Percentiles rank a stretch among this genome's conserved stretches.
phyloP scores from a whole-genome alignment of 352 stramenopile species.

The Globisporangium cystogenes region DNA sequence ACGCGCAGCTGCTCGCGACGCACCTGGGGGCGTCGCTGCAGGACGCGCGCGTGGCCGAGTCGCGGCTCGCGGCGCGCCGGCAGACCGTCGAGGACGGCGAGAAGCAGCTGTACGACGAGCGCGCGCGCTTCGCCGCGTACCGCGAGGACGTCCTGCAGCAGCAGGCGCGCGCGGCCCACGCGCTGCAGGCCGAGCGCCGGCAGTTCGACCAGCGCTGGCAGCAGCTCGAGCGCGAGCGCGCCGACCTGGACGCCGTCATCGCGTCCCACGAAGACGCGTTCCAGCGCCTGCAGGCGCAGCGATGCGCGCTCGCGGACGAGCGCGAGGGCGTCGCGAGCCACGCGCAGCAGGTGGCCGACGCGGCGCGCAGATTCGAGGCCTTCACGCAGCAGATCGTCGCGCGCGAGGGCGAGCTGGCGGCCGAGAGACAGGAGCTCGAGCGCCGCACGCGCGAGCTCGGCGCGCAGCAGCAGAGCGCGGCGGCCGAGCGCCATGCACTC shows the following conservation, averaged over 20 bases:
- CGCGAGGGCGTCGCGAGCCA: slow-evolving; percentile 13
- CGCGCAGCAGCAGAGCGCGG: slow-evolving; percentile 23
- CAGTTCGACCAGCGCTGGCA: slow-evolving; percentile 28
- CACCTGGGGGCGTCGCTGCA: slow-evolving; percentile 31
- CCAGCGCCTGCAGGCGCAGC: slow-evolving; percentile 22
- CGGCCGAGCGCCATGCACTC: slow-evolving; percentile 36
- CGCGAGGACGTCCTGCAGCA: slow-evolving; percentile 38
- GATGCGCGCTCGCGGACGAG: slow-evolving; percentile 26
- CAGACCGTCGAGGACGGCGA: slow-evolving; percentile 40
- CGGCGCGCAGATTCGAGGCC: slow-evolving; percentile 16
- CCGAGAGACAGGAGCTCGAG: background rate
- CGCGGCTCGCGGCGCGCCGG: slow-evolving; percentile 28
- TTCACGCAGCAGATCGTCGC: slow-evolving; percentile 15
- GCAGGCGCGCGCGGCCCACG: slow-evolving; percentile 23
- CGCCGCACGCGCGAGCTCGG: slow-evolving; percentile 4
- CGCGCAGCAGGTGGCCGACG: slow-evolving; percentile 16
- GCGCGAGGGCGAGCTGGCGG: slow-evolving; percentile 8
- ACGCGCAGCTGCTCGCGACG: slow-evolving; percentile 35
- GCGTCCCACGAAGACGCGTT: slow-evolving; percentile 45
- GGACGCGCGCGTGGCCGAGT: slow-evolving; percentile 40
- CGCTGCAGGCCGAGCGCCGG: slow-evolving; percentile 24
- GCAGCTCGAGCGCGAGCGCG: slow-evolving; percentile 29
- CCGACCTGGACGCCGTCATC: slow-evolving; percentile 35
- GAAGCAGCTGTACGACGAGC: slow-evolving; percentile 37
- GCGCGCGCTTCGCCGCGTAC: slow-evolving; percentile 42